Percentiles rank a stretch among this genome's conserved stretches.
Conservation (phyloP, 768 basidiomycete species). For the Hydnum rufescens region DNA sequence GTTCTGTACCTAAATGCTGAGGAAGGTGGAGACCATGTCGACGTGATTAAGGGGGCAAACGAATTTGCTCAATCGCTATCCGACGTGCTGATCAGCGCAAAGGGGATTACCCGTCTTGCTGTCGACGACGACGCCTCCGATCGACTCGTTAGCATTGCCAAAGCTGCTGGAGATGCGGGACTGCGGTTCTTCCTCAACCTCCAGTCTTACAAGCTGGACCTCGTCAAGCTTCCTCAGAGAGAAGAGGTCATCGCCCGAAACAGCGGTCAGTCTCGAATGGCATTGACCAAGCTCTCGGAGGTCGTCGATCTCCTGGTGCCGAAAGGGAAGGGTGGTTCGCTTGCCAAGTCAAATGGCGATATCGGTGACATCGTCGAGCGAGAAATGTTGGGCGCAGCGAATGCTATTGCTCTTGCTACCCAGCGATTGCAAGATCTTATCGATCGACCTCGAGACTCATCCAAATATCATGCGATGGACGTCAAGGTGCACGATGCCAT, state of each 20-base stretch:
- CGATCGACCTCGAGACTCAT: conserved; percentile 69
- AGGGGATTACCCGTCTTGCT: conserved; percentile 85
- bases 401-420: conserved; percentile 86
- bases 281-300: conserved; percentile 72
- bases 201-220: conserved; percentile 84
- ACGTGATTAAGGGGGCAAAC: conserved; percentile 94
- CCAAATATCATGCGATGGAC: conserved; percentile 78
- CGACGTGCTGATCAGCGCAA: conserved; percentile 83
- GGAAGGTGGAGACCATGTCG: conserved; percentile 82
- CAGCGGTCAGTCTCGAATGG: conserved; percentile 66
- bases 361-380: conserved; percentile 91
- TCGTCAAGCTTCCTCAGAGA: conserved; percentile 46
- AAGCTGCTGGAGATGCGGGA: conserved; percentile 69
- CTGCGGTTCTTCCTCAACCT: conserved; percentile 87
- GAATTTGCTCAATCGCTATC: conserved; percentile 85
- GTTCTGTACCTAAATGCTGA: conserved; percentile 78
- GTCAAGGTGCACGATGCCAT: conserved; percentile 97
- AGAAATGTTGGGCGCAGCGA: conserved; percentile 86
- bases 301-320: conserved; percentile 71
- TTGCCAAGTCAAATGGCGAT: conserved; percentile 71
- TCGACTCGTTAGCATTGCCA: conserved; percentile 70
- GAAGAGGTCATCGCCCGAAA: conserved; percentile 80
- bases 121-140: conserved; percentile 84
- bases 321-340: conserved; percentile 51
- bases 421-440: conserved; percentile 80